phyloP scores from a whole-genome alignment of 345 rosid genomes.

The Hevea brasiliensis region DNA sequence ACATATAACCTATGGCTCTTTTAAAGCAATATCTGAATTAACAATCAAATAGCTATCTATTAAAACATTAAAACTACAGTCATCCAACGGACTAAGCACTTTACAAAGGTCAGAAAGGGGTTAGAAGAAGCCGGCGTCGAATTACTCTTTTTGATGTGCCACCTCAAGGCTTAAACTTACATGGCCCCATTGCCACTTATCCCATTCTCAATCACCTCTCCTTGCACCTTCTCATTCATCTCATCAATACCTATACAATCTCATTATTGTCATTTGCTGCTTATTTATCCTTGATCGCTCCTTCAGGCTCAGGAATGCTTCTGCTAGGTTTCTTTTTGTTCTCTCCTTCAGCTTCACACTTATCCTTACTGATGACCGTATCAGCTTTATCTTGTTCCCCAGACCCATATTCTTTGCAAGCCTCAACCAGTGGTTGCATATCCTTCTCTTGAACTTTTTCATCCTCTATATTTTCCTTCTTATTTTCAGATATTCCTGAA shows the following conservation, averaged over 20 bases:
- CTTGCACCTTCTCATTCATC: conserved; percentile 32
- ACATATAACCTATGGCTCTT: conserved; percentile 28
- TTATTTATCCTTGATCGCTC: background rate
- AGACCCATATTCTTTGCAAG: conserved; percentile 20
- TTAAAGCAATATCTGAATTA: conserved; percentile 25
- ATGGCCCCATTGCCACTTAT: conserved; percentile 24
- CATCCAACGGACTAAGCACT: conserved; percentile 12
- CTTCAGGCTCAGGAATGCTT: too few species aligned
- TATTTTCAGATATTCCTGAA: conserved; percentile 19
- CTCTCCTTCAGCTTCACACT: conserved; percentile 27
- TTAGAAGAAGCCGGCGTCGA: conserved; percentile 13
- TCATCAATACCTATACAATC: conserved; percentile 9
- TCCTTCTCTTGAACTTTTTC: conserved; percentile 26
- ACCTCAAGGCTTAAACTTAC: conserved; percentile 27
- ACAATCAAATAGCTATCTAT: conserved; percentile 30
- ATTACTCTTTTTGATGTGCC: conserved; percentile 16
- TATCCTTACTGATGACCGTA: background rate
- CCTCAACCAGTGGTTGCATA: conserved; percentile 27
- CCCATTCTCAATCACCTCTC: conserved; percentile 39
- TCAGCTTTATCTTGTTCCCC: conserved; percentile 25
- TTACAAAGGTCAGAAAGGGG: conserved; percentile 21
- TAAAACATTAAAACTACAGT: conserved; percentile 32
- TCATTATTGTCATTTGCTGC: conserved; percentile 22
- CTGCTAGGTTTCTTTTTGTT: background rate
- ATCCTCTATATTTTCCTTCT: conserved; percentile 16